phyloP scores from a whole-genome alignment of 2,329 filamentous ascomycete genomes.

The Claviceps humidiphila region DNA sequence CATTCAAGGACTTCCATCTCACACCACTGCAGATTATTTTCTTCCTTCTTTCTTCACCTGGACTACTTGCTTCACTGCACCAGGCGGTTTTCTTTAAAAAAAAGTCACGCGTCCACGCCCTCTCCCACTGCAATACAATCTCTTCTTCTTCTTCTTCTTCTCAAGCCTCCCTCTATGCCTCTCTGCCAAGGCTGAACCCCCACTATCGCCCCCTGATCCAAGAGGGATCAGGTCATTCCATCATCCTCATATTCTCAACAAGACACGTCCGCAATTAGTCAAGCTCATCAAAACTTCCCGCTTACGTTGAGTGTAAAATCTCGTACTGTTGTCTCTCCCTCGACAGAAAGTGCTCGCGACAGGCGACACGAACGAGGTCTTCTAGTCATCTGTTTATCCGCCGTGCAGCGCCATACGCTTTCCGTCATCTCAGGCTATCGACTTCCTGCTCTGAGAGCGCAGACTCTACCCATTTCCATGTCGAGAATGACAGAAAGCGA shows the following conservation, averaged over 20 bases:
- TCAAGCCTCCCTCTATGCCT: slow-evolving; percentile 1
- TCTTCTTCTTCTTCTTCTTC: background rate
- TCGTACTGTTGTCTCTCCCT: background rate
- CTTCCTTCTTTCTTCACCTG: background rate
- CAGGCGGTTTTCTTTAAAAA: background rate
- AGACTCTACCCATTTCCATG: background rate
- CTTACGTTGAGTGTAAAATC: background rate
- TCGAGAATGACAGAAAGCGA: slow-evolving; percentile 19
- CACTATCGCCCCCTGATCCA: slow-evolving; percentile 8
- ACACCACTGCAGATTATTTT: background rate
- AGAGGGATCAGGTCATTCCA: slow-evolving; percentile 3
- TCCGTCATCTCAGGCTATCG: background rate
- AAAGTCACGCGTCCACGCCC: background rate
- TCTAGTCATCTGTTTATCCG: background rate
- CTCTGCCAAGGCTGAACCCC: background rate
- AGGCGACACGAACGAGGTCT: background rate
- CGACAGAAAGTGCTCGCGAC: background rate
- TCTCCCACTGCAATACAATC: background rate
- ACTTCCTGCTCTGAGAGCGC: background rate
- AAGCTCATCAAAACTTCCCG: background rate
- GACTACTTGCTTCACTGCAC: background rate
- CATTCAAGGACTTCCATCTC: background rate
- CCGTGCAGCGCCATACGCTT: background rate
- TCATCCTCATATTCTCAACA: background rate
- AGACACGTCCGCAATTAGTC: background rate